Base-by-base conservation (phyloP, 768 basidiomycete species). In the Hydnum rufescens region DNA sequence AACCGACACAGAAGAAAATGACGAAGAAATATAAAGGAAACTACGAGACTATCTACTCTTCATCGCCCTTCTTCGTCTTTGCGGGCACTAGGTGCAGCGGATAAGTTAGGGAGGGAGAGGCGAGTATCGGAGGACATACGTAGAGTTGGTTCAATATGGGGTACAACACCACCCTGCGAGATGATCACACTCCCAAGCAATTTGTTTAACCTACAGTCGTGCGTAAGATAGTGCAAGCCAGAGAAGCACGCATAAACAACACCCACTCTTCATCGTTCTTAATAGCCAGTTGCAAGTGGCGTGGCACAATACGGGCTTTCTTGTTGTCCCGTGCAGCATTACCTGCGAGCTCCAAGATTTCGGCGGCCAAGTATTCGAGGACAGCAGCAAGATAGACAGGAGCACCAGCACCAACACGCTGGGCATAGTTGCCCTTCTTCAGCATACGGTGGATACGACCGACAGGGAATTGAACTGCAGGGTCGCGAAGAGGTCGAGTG, bases 361-460 rank as follows among this genome's bases (percentile, higher is more conserved):
- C 88, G 44, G 88, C 88, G 54, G 86, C 82, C 56, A 92, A 79
- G 64, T 92, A 87, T 67, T 89, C 88, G 53, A 90, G 78, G 56
- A 89, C 86, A 19, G 85, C 85, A 32, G 86, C 86, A 53, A 89
- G 78, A 68, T 90, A 89, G 49, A 90, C 84, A 82, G 87, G 84
- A 57, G 87, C 83, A 69, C 86, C 85, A 53, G 85, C 82, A 67
- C 87, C 86, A 57, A 89, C 78, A 64, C 87, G 82, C 59, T 83
- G 79, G 49, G 82, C 80, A 58, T 86, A 88, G 71, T 88, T 87
- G 51, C 85, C 85, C 66, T n/a, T 76, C 73, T 86, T 86, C 66
- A 88, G 65, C 39, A 86, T 75, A 75, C 83, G 78, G 69, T 85
- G 86, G 56, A 88, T 77, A 81, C 86, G 86, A 73, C 86, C 86